These are phyloP conservation scores for Yamagishiella unicocca DNA, from an alignment of 139 green algal species.

Conservation along the genomic window DNA sequence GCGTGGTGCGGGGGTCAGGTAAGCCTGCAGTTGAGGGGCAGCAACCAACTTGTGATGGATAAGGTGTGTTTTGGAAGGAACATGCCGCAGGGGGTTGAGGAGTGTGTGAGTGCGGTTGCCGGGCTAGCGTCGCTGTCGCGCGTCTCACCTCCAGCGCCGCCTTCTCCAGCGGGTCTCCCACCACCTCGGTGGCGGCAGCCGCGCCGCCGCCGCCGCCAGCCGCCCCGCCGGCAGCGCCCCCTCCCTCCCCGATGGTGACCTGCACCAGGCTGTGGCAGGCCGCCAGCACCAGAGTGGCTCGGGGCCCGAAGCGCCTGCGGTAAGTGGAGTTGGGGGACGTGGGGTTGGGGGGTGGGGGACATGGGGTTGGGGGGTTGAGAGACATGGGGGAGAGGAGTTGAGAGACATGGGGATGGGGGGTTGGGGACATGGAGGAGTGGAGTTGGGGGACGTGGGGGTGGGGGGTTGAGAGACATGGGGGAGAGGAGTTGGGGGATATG, in stretches of 20 bases:
- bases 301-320: constrained; percentile 38
- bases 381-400: too few relatives aligned
- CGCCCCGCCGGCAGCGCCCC: neutral
- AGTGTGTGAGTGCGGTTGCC: too few relatives aligned
- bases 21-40: too few relatives aligned
- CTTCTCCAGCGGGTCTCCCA: constrained; percentile 92
- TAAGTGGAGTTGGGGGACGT: too few relatives aligned
- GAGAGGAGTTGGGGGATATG: neutral
- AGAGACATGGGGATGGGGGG: too few relatives aligned
- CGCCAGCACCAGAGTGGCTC: constrained; percentile 78
- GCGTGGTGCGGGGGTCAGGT: too few relatives aligned
- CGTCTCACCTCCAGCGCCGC: constrained; percentile 70
- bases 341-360: too few relatives aligned
- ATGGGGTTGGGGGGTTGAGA: neutral
- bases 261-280: constrained; percentile 91
- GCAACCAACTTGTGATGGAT: too few relatives aligned
- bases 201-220: neutral
- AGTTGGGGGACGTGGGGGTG: too few relatives aligned
- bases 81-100: too few relatives aligned
- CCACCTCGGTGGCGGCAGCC: constrained; percentile 57
- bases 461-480: neutral
- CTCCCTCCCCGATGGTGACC: constrained; percentile 57
- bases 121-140: too few relatives aligned
- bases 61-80: too few relatives aligned
- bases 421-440: neutral